Evolutionary conservation across 2,329 filamentous ascomycete genomes (phyloP), one percentile per base, ranked within the genome.

Genomic region (Trichoderma simmonsii): DNA sequence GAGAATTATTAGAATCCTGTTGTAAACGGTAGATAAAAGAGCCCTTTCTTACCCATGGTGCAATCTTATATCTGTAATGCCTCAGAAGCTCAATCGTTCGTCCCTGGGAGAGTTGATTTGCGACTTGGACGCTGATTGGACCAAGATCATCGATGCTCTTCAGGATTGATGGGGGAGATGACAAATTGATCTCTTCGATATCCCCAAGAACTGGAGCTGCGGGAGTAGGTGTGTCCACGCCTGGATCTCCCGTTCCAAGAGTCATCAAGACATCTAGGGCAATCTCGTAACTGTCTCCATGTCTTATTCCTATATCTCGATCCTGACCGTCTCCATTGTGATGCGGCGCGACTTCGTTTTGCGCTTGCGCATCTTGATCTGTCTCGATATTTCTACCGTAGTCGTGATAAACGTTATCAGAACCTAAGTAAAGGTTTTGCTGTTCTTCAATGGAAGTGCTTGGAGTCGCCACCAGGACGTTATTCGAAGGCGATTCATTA

Each of bases 61-160:
- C 65, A 26, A 68, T 48, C 1, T 60, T 68, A 32, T 68, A 68
- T 68, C 65, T 68, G n/a, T 68, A 68, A 28, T 68, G 65, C 65
- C 34, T 68, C 54, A 68, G 34, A 9, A 68, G 34, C 14, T 68
- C 65, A 24, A 68, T 26, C 30, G 65, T 43, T 21, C 34, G 65
- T 7, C 26, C 65, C 2, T 8, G 15, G 1, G 54, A 60, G 8
- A 68, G 34, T 18, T 68, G 65, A 18, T 24, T 28, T 60, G 18
- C 12, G 3, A 60, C 54, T 14, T 18, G 26, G n/a, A 1, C 7
- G 32, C 26, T 60, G n/a, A 60, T 18, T 1, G 54, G 54, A 6
- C 65, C 65, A 39, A 48, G 8, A 8, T 18, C 26, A 36, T 39
- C 34, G 12, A 60, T n/a, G 6, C 5, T 48, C 18, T 48, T 15